A percentile compares a stretch with the other conserved stretches of the same genome.
Conservation (phyloP, 768 basidiomycete species). For the Boletus barrowsii region DNA sequence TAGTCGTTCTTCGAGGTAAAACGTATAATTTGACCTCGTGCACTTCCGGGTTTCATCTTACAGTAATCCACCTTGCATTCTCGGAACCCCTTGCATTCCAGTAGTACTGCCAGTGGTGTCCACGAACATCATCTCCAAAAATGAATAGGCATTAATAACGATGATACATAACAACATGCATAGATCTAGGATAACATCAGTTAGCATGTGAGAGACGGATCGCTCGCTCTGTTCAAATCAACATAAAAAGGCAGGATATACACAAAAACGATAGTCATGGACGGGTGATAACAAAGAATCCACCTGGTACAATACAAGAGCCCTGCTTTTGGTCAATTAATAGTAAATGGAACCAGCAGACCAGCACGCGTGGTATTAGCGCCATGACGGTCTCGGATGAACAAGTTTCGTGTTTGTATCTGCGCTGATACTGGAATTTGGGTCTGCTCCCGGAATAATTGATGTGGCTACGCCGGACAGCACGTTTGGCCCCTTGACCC, state of each 20-base stretch:
- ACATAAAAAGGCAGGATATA: constrained; percentile 6
- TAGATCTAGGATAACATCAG: constrained; percentile 27
- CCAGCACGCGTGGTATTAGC: constrained; percentile 28
- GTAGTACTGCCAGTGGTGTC: neutral
- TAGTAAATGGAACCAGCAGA: constrained; percentile 7
- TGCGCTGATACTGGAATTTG: constrained; percentile 39
- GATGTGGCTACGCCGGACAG: constrained; percentile 30
- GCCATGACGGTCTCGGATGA: constrained; percentile 54
- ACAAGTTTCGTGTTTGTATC: constrained; percentile 47
- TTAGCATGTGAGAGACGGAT: constrained; percentile 20
- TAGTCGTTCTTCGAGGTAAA: constrained; percentile 91
- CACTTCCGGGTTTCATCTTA: neutral
- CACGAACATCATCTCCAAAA: neutral
- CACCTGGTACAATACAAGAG: constrained; percentile 18
- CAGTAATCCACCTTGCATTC: neutral
- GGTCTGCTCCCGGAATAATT: constrained; percentile 37
- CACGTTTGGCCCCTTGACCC: constrained; percentile 31
- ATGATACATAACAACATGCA: constrained; percentile 22
- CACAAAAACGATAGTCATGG: constrained; percentile 13
- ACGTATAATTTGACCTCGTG: constrained; percentile 64
- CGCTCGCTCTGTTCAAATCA: constrained; percentile 5
- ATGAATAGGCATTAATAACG: constrained; percentile 13
- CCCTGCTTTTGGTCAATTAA: constrained; percentile 5
- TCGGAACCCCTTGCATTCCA: neutral
- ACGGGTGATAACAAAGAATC: constrained; percentile 8